phyloP scores from a whole-genome alignment of 225 moss, liverwort and hornwort species.

The Physcomitrium patens region DNA sequence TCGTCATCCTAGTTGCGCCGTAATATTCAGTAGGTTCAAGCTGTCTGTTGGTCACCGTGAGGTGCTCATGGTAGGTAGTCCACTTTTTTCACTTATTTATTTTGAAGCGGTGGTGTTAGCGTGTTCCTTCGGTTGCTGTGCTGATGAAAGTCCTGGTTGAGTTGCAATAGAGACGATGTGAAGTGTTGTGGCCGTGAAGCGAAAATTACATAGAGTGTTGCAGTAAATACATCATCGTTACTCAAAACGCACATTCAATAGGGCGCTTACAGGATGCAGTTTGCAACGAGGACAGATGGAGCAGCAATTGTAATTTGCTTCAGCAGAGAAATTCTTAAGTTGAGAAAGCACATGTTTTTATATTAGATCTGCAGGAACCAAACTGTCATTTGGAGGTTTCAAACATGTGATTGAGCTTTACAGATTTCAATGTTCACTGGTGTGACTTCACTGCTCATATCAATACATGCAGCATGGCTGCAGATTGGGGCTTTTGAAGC shows the following conservation, averaged over 20 bases:
- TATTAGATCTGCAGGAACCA: no score
- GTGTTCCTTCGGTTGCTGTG: not conserved
- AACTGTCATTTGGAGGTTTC: not conserved
- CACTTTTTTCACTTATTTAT: not conserved
- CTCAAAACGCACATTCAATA: no score
- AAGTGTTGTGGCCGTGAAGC: no score
- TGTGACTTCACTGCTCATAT: not conserved
- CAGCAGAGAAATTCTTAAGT: no score
- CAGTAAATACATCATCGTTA: no score
- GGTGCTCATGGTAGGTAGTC: not conserved
- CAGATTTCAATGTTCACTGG: constrained; percentile 1
- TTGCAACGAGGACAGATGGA: no score
- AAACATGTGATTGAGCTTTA: not conserved
- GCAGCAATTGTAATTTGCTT: no score
- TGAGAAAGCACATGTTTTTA: no score
- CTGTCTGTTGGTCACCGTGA: constrained; percentile 88
- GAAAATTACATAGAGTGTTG: no score
- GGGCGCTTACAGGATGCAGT: no score
- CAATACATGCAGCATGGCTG: constrained; percentile 1
- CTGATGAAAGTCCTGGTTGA: not conserved
- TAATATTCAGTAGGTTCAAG: constrained; percentile 82
- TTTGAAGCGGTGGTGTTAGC: not conserved
- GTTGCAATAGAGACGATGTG: no score
- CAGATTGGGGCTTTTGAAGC: constrained; percentile 86
- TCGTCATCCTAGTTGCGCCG: no score